These are phyloP conservation scores for Lagenidium giganteum DNA, from an alignment of 352 stramenopile species.

Conservation along the genomic window DNA sequence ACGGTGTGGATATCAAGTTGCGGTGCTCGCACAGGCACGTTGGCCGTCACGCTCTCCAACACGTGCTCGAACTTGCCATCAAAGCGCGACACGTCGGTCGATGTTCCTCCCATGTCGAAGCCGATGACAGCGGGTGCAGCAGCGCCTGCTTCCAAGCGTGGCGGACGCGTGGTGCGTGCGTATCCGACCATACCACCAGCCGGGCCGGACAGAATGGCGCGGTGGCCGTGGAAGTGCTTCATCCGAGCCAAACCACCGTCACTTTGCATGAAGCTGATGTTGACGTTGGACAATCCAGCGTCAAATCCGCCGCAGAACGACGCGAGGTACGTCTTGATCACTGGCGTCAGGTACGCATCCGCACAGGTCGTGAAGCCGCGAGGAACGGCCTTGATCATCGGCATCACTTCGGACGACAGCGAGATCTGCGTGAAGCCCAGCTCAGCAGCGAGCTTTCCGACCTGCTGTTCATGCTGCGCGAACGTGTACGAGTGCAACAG, in stretches of 20 bases:
- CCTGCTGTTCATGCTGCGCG: conserved; percentile 88
- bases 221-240: conserved; percentile 90
- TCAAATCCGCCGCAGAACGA: conserved; percentile 98
- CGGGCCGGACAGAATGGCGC: conserved; percentile 92
- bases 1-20: conserved; percentile 99
- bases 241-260: conserved; percentile 97
- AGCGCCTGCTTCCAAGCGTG: conserved; percentile 15
- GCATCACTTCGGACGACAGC: conserved; percentile 92
- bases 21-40: conserved; percentile 95
- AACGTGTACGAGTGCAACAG: conserved; percentile 97
- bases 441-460: conserved; percentile 84
- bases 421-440: conserved; percentile 95
- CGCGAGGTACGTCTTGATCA: conserved; percentile 96
- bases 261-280: conserved; percentile 99
- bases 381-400: conserved; percentile 98
- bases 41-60: conserved; percentile 97
- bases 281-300: conserved; percentile 78
- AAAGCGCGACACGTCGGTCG: conserved; percentile 97
- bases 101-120: conserved; percentile 99
- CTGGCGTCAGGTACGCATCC: conserved; percentile 97
- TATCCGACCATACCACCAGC: conserved; percentile 97
- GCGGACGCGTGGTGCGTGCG: conserved; percentile 87
- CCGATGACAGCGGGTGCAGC: conserved; percentile 85
- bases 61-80: conserved; percentile 97
- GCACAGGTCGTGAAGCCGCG: conserved; percentile 96